phyloP scores from a whole-genome alignment of 805 yeast genomes.

The Sugiyamaella lignohabitans region DNA sequence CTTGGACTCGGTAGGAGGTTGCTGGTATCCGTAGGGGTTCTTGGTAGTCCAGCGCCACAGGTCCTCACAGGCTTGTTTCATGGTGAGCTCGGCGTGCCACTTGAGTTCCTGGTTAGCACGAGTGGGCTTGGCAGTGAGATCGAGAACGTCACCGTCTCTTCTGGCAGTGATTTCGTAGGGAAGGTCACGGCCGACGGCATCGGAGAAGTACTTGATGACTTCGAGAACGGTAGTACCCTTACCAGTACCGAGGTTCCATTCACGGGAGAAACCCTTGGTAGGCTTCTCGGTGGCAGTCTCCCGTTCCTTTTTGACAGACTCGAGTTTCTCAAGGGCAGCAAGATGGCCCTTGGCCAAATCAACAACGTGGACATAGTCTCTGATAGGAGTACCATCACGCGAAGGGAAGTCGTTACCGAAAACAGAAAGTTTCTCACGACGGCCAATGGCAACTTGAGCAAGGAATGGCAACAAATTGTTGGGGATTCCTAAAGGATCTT shows the following conservation, averaged over 20 bases:
- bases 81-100: slow-evolving; percentile 53
- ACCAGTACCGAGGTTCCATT: slow-evolving; percentile 82
- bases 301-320: slow-evolving; percentile 20
- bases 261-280: slow-evolving; percentile 50
- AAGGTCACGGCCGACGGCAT: slow-evolving; percentile 56
- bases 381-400: slow-evolving; percentile 73
- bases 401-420: slow-evolving; percentile 68
- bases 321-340: slow-evolving; percentile 58
- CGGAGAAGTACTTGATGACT: slow-evolving; percentile 56
- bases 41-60: slow-evolving; percentile 71
- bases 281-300: slow-evolving; percentile 17
- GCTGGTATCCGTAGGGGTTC: slow-evolving; percentile 57
- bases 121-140: slow-evolving; percentile 64
- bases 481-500: slow-evolving; percentile 73
- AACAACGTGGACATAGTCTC: slow-evolving; percentile 76
- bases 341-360: slow-evolving; percentile 75
- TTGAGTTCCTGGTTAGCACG: slow-evolving; percentile 60
- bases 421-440: slow-evolving; percentile 57
- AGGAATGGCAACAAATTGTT: slow-evolving; percentile 68
- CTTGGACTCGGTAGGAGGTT: slow-evolving; percentile 15
- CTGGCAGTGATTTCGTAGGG: slow-evolving; percentile 62
- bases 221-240: slow-evolving; percentile 74
- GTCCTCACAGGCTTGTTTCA: slow-evolving; percentile 62
- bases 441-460: slow-evolving; percentile 72
- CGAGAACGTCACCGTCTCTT: slow-evolving; percentile 69